Percentiles rank a stretch among this genome's conserved stretches.
phyloP scores from a whole-genome alignment of 2,329 filamentous ascomycete species.

The Capronia americana region DNA sequence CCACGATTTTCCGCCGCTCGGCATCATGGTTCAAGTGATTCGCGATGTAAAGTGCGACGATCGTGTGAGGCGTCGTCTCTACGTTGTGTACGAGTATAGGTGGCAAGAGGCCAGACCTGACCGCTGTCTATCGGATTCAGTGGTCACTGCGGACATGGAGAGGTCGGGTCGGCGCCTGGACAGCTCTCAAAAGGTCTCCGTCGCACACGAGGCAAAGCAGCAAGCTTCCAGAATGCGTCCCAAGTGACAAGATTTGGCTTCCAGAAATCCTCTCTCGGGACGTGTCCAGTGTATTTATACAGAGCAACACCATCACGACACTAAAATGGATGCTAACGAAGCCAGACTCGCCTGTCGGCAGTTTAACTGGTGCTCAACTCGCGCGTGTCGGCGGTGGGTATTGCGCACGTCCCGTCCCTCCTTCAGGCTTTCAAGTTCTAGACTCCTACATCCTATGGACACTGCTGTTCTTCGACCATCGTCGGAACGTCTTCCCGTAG shows the following conservation, averaged over 20 bases:
- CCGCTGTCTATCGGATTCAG: too few species aligned
- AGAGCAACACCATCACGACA: background rate
- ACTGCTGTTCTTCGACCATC: constrained; percentile 61
- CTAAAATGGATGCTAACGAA: background rate
- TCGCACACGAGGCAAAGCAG: background rate
- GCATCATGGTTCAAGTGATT: background rate
- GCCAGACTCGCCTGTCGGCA: background rate
- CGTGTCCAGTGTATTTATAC: background rate
- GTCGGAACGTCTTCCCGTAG: constrained; percentile 64
- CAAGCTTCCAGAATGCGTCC: background rate
- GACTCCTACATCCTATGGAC: constrained; percentile 57
- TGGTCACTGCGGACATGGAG: too few species aligned
- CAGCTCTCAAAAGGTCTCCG: background rate
- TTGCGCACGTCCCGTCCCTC: background rate
- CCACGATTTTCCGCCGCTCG: background rate
- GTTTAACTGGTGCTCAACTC: background rate
- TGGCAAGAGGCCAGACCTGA: too few species aligned
- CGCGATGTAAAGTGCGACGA: background rate
- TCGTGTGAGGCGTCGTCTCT: background rate
- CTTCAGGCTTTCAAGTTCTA: background rate
- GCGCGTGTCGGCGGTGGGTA: background rate
- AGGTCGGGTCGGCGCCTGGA: too few species aligned
- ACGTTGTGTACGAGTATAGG: background rate
- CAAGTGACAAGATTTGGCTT: background rate
- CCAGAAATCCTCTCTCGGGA: background rate